Evolutionary conservation across 139 green algal species (phyloP), one percentile per base, ranked within the genome.

Genomic region (Auxenochlorella pyrenoidosa): DNA sequence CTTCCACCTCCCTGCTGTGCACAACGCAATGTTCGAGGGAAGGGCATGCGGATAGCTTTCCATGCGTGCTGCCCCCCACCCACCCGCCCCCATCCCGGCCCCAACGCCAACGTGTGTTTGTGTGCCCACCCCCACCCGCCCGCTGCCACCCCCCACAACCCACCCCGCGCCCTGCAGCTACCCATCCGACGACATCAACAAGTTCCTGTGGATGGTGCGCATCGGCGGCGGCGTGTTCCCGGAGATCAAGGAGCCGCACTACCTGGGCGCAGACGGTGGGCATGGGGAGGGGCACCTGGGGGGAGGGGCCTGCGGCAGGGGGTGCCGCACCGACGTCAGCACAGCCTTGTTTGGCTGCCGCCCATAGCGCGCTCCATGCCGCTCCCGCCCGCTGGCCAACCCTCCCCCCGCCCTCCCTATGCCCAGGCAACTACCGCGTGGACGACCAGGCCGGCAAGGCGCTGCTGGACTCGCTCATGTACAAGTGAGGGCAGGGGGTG

Each of bases 141-240:
- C 30, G 28, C 21, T 41, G 8, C 30, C 41, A 44, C 41, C 4
- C 63, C 26, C 6, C 65, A 10, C 59, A 30, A 6, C 66, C 43
- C 60, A 26, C 22, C 30, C 44, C 32, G n/a, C n/a, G n/a, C n/a
- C 26, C n/a, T 63, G 28, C 84, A 93, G 95, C 68, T 98, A 98
- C 92, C 94, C 94, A 34, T 94, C 87, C 18, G 97, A 99, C 77
- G 97, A 99, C 91, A 98, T 99, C 91, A 99, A 99, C 93, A 99
- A 99, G 92, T 99, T 99, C 90, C 93, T 99, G 75, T 99, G 97
- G 97, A 99, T 99, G 97, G 96, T 99, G 73, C 87, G 95, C 87
- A 98, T 97, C 85, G 94, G 90, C 34, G 93, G 94, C 40, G 94
- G 94, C 18, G 94, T 97, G 34, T 97, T 95, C 88, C 92, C 94